These are phyloP conservation scores for Ananas comosus DNA, from an alignment of 176 grass and related monocot species.

Conservation along the genomic window DNA sequence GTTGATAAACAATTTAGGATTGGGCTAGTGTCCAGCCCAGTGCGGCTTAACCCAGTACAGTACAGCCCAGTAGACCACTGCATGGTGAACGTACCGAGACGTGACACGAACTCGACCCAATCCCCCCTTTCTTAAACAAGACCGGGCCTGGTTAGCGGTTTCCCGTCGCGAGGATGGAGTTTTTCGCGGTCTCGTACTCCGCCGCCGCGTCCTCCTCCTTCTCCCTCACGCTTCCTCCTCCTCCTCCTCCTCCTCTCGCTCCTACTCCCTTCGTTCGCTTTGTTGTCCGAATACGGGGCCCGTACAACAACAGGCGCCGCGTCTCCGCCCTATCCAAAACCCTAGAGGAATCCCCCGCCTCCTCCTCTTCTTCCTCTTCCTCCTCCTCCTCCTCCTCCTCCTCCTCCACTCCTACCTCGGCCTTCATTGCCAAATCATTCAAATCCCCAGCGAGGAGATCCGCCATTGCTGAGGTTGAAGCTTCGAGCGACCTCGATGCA, in stretches of 20 bases:
- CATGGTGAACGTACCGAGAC: not conserved
- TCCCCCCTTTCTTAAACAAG: not conserved
- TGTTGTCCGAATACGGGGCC: slow-evolving; percentile 1
- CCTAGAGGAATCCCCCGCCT: slow-evolving; percentile 25
- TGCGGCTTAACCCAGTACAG: not conserved
- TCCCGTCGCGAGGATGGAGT: not conserved
- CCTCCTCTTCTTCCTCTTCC: not conserved
- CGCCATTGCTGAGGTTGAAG: slow-evolving; percentile 55
- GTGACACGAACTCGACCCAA: not conserved
- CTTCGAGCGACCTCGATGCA: slow-evolving; percentile 30
- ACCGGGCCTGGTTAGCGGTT: not conserved
- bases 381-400: not conserved
- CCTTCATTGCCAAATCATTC: slow-evolving; percentile 7
- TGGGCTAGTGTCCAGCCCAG: not conserved
- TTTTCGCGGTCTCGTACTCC: not conserved
- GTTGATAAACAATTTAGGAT: too few relatives aligned
- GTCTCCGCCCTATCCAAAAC: slow-evolving; percentile 9
- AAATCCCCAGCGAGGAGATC: slow-evolving; percentile 41
- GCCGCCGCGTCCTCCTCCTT: not conserved
- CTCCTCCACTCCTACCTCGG: not conserved
- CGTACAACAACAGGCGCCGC: not conserved
- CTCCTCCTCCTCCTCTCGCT: slow-evolving; percentile 30
- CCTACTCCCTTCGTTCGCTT: slow-evolving; percentile 12
- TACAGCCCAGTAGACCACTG: not conserved
- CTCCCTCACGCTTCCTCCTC: slow-evolving; percentile 15